Evolutionary conservation across 352 stramenopile genomes (phyloP).

Genomic region (Phytophthora cryptogea): DNA sequence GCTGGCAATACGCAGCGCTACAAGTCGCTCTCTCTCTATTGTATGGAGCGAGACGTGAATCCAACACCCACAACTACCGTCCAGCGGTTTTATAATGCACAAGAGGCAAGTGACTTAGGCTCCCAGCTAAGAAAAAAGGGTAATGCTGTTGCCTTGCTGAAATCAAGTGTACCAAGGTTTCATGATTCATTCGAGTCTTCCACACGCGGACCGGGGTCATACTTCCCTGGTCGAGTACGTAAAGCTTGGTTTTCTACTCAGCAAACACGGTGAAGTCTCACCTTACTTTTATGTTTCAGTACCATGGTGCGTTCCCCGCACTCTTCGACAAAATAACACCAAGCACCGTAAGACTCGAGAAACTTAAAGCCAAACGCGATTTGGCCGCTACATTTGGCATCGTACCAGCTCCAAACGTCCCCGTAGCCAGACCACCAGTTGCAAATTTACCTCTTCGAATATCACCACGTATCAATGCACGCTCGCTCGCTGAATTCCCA

Average conservation of each 20-base stretch:
- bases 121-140: constrained; percentile 34
- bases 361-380: constrained; percentile 25
- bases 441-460: background rate
- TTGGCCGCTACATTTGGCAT: constrained; percentile 41
- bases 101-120: constrained; percentile 43
- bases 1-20: constrained; percentile 30
- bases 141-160: constrained; percentile 41
- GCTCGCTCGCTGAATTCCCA: background rate
- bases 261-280: background rate
- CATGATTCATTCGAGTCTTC: constrained; percentile 11
- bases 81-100: constrained; percentile 49
- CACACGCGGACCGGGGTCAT: constrained; percentile 41
- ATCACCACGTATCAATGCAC: background rate
- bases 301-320: constrained; percentile 49
- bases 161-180: constrained; percentile 59
- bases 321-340: constrained; percentile 47
- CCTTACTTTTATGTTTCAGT: constrained; percentile 27
- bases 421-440: background rate
- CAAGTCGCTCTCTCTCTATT: constrained; percentile 30
- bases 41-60: constrained; percentile 56
- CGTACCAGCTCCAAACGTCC: constrained; percentile 5
- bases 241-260: background rate
- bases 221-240: constrained; percentile 54
- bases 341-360: constrained; percentile 22
- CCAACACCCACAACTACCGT: constrained; percentile 45